phyloP scores from a whole-genome alignment of 2,329 filamentous ascomycete species.

The Ascochyta fabae region DNA sequence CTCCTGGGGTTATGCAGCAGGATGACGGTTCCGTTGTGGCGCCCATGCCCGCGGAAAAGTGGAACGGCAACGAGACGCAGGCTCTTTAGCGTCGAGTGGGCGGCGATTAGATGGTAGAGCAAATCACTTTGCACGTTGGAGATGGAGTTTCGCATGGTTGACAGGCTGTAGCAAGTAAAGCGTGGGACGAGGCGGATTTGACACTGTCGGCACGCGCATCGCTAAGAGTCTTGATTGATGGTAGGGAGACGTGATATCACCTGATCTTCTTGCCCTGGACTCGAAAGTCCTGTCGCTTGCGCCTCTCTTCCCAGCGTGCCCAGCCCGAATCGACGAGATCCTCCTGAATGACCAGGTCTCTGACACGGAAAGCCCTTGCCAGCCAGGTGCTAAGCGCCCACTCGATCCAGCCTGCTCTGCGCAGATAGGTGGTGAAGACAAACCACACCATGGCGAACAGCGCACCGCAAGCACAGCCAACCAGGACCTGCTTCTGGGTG shows the following conservation, averaged over 20 bases:
- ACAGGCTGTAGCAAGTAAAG: neutral
- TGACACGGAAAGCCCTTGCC: constrained; percentile 71
- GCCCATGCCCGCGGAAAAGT: neutral
- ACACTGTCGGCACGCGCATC: neutral
- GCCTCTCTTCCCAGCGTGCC: constrained; percentile 80
- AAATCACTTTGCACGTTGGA: neutral
- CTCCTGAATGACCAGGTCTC: constrained; percentile 86
- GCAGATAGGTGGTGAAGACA: constrained; percentile 67
- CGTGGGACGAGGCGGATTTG: neutral
- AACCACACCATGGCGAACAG: constrained; percentile 82
- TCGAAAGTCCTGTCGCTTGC: constrained; percentile 33
- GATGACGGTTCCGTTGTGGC: neutral
- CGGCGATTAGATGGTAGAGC: neutral
- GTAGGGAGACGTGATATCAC: neutral
- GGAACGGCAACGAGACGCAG: neutral
- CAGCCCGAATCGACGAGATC: constrained; percentile 91
- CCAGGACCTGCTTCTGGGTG: constrained; percentile 84
- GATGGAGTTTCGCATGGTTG: neutral
- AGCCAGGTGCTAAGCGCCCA: constrained; percentile 73
- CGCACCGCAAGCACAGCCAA: constrained; percentile 74
- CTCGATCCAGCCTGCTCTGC: constrained; percentile 71
- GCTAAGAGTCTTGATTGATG: neutral
- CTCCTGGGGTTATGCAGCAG: neutral
- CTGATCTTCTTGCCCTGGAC: constrained; percentile 25
- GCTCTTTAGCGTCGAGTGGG: neutral